Base-by-base conservation (phyloP, 1,139 yeast species). In the Sugiyamaella pinicola region DNA sequence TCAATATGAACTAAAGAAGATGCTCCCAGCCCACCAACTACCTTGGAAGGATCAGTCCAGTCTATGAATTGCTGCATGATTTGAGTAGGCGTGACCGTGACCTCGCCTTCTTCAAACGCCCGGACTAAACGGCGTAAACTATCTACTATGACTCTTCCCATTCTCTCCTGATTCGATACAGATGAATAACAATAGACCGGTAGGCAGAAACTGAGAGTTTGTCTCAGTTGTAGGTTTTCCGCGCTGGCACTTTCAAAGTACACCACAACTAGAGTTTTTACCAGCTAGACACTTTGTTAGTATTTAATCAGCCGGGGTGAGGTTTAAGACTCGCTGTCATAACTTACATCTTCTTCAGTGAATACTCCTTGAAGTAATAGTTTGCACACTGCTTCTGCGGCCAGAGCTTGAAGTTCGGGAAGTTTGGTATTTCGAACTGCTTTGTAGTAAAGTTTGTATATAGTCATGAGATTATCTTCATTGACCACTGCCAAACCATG, bases 151-250 rank as follows among this genome's bases (percentile, higher is more conserved):
- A 85, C 77, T 19, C 80, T 73, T 5, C 85, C 80, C 64, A 91
- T 73, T 56, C 84, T 76, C 47, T 77, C 76, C 67, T 90, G 97
- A 68, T 90, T 96, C 24, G 74, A 75, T 1, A 78, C 73, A 60
- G 86, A 91, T 38, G 96, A 87, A 65, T 82, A 87, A 33, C 95
- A 85, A 66, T 88, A 90, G 0, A 88, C 96, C 0, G 98, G 98
- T 35, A 93, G 77, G 65, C 96, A 90, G 66, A 88, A 90, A 9
- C 95, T 83, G 55, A 91, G 80, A 1, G 88, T 86, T 69, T 93
- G 98, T 53, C 85, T 78, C 58, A 91, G 74, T 15, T 83, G 82
- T 55, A 81, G 84, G 61, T 90, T 89, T 12, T 74, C 70, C 4
- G 80, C 70, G 47, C 85, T 84, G 2, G 74, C 68, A 0, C 91